Evolutionary conservation across 495 filamentous ascomycete genomes (phyloP).

Genomic region (Cetradonia linearis): DNA sequence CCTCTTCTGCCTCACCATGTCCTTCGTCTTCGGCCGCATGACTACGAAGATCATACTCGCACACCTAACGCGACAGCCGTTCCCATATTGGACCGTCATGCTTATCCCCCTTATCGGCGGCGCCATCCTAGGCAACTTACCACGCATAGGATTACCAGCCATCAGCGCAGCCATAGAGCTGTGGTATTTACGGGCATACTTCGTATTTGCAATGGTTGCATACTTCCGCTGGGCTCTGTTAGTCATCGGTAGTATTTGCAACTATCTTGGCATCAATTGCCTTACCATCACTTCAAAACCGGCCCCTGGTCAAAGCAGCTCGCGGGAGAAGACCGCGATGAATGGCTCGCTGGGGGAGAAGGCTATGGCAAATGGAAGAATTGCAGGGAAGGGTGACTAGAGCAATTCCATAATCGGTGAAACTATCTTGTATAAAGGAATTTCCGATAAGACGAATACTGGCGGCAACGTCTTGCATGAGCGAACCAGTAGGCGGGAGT

Average conservation of each 20-base stretch:
- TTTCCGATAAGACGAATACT: no score
- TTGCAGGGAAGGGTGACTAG: slow-evolving; percentile 1
- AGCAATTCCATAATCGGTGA: not conserved
- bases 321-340: not conserved
- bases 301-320: slow-evolving; percentile 15
- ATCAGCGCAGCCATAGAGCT: slow-evolving; percentile 54
- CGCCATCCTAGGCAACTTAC: slow-evolving; percentile 73
- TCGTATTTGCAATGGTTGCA: slow-evolving; percentile 65
- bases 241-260: slow-evolving; percentile 84
- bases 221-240: slow-evolving; percentile 90
- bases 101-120: slow-evolving; percentile 75
- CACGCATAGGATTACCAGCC: slow-evolving; percentile 59
- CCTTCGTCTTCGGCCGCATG: slow-evolving; percentile 97
- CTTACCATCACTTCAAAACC: slow-evolving; percentile 60
- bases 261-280: slow-evolving; percentile 86
- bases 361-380: not conserved
- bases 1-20: slow-evolving; percentile 86
- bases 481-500: not conserved
- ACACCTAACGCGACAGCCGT: slow-evolving; percentile 84
- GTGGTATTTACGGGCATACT: slow-evolving; percentile 72
- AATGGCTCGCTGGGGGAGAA: slow-evolving; percentile 2
- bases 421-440: not conserved
- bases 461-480: no score
- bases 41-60: slow-evolving; percentile 99
- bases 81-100: slow-evolving; percentile 93